Conservation (phyloP, 768 basidiomycete species). For the Lactarius sanguifluus region DNA sequence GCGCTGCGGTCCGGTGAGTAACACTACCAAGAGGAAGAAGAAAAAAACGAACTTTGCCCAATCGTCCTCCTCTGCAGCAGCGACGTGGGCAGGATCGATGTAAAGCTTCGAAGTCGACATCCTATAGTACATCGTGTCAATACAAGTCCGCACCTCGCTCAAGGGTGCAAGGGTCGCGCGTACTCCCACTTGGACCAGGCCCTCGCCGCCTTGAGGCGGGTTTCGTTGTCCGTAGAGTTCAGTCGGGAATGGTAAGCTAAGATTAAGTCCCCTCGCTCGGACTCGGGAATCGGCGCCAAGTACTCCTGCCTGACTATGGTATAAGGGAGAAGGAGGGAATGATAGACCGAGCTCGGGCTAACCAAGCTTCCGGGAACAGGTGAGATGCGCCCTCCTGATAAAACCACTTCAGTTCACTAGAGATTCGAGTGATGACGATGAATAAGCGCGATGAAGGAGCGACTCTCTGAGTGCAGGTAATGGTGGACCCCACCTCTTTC, state of each 20-base stretch:
- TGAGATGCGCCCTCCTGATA: slow-evolving; percentile 85
- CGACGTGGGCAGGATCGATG: slow-evolving; percentile 66
- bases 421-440: not conserved
- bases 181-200: slow-evolving; percentile 94
- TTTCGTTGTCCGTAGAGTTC: slow-evolving; percentile 66
- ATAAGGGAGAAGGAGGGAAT: not conserved
- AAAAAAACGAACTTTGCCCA: slow-evolving; percentile 64
- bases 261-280: slow-evolving; percentile 77
- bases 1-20: slow-evolving; percentile 47
- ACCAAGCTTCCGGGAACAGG: slow-evolving; percentile 90
- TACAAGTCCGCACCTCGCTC: not conserved
- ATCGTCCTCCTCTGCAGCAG: slow-evolving; percentile 65
- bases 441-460: not conserved
- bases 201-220: slow-evolving; percentile 66
- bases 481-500: slow-evolving; percentile 56
- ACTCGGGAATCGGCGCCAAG: slow-evolving; percentile 74
- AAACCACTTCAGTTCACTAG: slow-evolving; percentile 85
- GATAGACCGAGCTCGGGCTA: not conserved
- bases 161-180: slow-evolving; percentile 36
- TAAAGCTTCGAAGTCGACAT: slow-evolving; percentile 80
- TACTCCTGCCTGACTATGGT: slow-evolving; percentile 70
- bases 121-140: slow-evolving; percentile 40
- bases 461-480: not conserved
- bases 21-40: not conserved
- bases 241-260: slow-evolving; percentile 81